Evolutionary conservation across 306 rosid genomes (phyloP), one percentile per base, ranked within the genome.

Genomic region (Canavalia ensiformis): DNA sequence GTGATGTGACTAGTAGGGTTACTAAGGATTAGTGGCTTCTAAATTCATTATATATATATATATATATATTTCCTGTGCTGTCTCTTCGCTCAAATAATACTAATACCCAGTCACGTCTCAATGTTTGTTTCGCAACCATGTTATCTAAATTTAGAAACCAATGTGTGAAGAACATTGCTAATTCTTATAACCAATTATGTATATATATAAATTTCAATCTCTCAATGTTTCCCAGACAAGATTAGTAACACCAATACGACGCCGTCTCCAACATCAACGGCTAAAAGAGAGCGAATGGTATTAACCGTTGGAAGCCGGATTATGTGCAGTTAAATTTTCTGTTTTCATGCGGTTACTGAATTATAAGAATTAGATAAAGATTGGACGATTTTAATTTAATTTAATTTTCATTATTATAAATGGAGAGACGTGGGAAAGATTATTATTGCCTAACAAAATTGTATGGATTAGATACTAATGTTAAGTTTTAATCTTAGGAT

Each of bases 1-100:
- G 10, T 54, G 59, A 54, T 18, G 59, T 54, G 30, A 55, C 30
- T 18, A 55, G 34, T 18, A 18, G 9, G 59, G 8, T 25, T 25
- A 55, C 1, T 55, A 55, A 55, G 33, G 62, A 55, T 55, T 25
- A 28, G 62, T 55, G 62, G 62, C 62, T 55, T 55, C 60, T 55
- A 55, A 55, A 9, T 54, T 4, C 30, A 54, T 54, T 13, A 13
- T 51, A 51, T 6, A 11, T 51, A 3, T 6, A 11, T 12, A 51
- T 18, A 51, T 51, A 51, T 12, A 3, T 50, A 25, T 6, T 50
- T 51, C 7, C 1, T 51, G 57, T n/a, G 1, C 1, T 51, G 28
- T 51, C 57, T n/a, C 57, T 51, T 13, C 13, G 28, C 29, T n/a
- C 57, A 51, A 51, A 51, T 51, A 12, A 51, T 51, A 51, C 29